These are phyloP conservation scores for Rachicladosporium sp. DNA, from an alignment of 2,329 filamentous ascomycete species.

Conservation along the genomic window DNA sequence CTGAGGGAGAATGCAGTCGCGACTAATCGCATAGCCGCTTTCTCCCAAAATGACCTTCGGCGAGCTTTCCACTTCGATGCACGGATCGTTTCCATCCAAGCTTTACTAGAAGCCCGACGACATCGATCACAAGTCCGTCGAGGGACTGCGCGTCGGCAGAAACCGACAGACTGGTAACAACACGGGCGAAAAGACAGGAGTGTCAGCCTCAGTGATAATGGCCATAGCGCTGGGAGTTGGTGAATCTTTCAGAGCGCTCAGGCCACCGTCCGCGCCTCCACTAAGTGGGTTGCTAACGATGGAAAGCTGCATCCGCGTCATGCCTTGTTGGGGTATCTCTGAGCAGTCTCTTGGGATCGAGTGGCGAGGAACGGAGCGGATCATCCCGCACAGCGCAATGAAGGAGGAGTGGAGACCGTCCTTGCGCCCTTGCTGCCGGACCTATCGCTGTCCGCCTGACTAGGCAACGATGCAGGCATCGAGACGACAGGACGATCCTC, in stretches of 20 bases:
- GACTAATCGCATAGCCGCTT: no score
- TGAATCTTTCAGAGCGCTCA: slow-evolving; percentile 5
- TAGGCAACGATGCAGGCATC: background rate
- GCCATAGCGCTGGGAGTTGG: slow-evolving; percentile 3
- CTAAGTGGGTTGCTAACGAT: slow-evolving; percentile 5
- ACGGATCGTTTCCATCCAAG: background rate
- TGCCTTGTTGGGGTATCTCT: slow-evolving; percentile 5
- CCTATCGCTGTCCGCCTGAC: slow-evolving; percentile 1
- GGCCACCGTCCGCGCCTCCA: slow-evolving; percentile 4
- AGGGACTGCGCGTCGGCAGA: slow-evolving; percentile 3
- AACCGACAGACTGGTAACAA: slow-evolving; percentile 5
- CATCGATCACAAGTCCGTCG: slow-evolving; percentile 4
- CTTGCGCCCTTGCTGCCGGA: background rate
- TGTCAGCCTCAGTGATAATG: slow-evolving; percentile 5
- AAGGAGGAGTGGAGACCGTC: no score
- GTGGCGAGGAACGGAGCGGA: slow-evolving; percentile 1
- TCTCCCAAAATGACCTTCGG: no score
- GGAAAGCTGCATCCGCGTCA: slow-evolving; percentile 6
- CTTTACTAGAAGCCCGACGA: slow-evolving; percentile 3
- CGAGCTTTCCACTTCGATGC: no score
- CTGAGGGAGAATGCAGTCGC: no score
- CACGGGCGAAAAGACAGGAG: slow-evolving; percentile 4
- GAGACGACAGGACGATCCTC: background rate
- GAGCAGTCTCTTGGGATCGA: background rate
- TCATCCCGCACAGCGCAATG: background rate